These are phyloP conservation scores for Draba incana DNA, from an alignment of 345 rosid genomes.

Conservation along the genomic window DNA sequence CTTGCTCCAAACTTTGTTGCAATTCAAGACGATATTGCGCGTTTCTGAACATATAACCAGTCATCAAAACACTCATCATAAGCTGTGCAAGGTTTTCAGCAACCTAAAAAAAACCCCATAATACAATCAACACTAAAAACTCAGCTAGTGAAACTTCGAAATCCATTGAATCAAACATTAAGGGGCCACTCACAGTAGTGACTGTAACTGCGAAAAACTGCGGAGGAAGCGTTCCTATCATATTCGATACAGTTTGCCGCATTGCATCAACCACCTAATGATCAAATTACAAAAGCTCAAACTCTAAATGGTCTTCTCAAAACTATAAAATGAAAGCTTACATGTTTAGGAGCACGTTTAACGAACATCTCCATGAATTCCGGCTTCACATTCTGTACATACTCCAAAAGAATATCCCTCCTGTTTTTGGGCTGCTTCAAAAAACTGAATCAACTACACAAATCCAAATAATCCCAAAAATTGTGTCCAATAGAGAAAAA, in stretches of 20 bases:
- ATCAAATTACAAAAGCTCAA: conserved; percentile 14
- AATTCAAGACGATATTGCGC: conserved; percentile 87
- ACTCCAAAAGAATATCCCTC: conserved; percentile 85
- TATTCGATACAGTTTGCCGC: conserved; percentile 91
- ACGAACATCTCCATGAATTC: conserved; percentile 94
- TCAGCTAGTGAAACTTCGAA: not conserved
- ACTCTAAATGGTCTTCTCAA: not conserved
- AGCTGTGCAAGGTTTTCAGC: conserved; percentile 99
- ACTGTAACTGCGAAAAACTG: conserved; percentile 86
- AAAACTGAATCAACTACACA: not conserved
- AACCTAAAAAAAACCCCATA: conserved; percentile 56
- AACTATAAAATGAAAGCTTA: conserved; percentile 23
- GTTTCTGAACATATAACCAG: conserved; percentile 96
- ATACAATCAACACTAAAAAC: conserved; percentile 7
- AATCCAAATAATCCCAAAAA: not conserved
- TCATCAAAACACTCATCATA: conserved; percentile 95
- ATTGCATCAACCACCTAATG: conserved; percentile 92
- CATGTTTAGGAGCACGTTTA: conserved; percentile 90
- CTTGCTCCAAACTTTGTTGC: conserved; percentile 92
- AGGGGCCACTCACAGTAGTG: conserved; percentile 64
- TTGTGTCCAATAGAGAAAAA: too few relatives aligned
- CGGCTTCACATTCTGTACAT: conserved; percentile 92
- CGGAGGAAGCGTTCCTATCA: conserved; percentile 95
- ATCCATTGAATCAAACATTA: not conserved
- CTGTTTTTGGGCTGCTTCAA: conserved; percentile 60